A percentile compares a stretch with the other conserved stretches of the same genome.
Conservation (phyloP, 2,329 filamentous ascomycete genomes). For the Fusarium pseudoanthophilum region DNA sequence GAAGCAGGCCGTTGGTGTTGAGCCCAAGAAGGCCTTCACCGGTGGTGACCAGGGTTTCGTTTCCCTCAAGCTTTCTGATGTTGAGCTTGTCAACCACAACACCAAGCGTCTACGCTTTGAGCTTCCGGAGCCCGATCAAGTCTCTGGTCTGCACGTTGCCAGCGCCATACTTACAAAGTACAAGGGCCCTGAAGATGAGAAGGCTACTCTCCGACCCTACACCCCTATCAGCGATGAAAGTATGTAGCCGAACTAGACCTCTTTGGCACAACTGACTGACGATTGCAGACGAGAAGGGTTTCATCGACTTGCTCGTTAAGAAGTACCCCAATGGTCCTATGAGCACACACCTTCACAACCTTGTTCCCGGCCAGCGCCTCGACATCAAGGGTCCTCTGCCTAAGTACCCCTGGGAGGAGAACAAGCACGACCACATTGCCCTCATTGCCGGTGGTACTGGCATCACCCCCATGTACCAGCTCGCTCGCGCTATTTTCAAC, state of each 20-base stretch:
- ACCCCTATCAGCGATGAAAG: slow-evolving; percentile 90
- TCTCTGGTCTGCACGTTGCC: slow-evolving; percentile 83
- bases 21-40: slow-evolving; percentile 68
- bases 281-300: slow-evolving; percentile 75
- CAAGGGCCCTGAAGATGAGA: slow-evolving; percentile 83
- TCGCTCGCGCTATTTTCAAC: slow-evolving; percentile 90
- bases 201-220: slow-evolving; percentile 90
- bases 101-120: slow-evolving; percentile 92
- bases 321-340: slow-evolving; percentile 90
- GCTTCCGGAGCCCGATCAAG: slow-evolving; percentile 83
- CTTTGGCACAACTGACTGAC: slow-evolving; percentile 16
- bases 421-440: slow-evolving; percentile 92
- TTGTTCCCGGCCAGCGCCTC: slow-evolving; percentile 83
- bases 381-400: slow-evolving; percentile 95
- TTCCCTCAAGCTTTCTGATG: slow-evolving; percentile 79
- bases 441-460: slow-evolving; percentile 95
- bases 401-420: slow-evolving; percentile 89
- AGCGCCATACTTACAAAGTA: slow-evolving; percentile 94
- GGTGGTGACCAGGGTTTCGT: slow-evolving; percentile 93
- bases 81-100: slow-evolving; percentile 90
- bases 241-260: slow-evolving; percentile 50
- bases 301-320: slow-evolving; percentile 91
- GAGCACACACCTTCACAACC: slow-evolving; percentile 86
- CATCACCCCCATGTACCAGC: slow-evolving; percentile 98
- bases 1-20: slow-evolving; percentile 61